Evolutionary conservation across 176 grass and related monocot genomes (phyloP), one percentile per base, ranked within the genome.

Genomic region (Juncus inflexus): DNA sequence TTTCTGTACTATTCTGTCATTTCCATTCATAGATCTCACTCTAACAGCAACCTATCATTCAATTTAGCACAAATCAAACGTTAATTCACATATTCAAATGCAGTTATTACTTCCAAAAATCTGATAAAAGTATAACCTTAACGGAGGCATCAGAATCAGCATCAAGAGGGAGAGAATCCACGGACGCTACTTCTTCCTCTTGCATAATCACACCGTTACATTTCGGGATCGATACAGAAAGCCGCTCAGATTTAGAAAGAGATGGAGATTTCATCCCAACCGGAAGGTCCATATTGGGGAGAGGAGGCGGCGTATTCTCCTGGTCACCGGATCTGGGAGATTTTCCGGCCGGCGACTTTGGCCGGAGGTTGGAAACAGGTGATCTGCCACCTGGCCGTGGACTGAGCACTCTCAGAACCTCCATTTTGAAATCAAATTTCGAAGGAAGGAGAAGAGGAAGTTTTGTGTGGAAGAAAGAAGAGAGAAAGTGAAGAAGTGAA

Each of bases 41-140:
- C 81, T 74, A 15, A 83, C 63, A 60, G 62, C 56, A 2, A 83
- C 75, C 81, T 83, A 40, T 37, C 42, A 55, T 56, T 39, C 37
- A n/a, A 55, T 39, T 12, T 52, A 38, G 61, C 15, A 51, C 9
- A 15, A 64, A 13, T 66, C 50, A 59, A 57, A 7, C 52, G 19
- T 28, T 28, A 28, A 28, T 28, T 28, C 19, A 28, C 19, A 28
- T 28, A 28, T 28, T 28, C 19, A 28, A 28, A 28, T 28, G 1
- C 19, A 28, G 19, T 28, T 28, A 28, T 28, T 28, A 28, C 19
- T 28, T 28, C 19, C 0, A 28, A 28, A 41, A 55, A 3, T 47
- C 2, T 47, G 12, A 53, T 40, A 3, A 2, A 36, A 4, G 58
- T 11, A 39, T 12, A 38, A 83, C 80, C 80, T 83, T 67, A 53